Conservation (phyloP, 139 green algal species). For the Closterium sp. region DNA sequence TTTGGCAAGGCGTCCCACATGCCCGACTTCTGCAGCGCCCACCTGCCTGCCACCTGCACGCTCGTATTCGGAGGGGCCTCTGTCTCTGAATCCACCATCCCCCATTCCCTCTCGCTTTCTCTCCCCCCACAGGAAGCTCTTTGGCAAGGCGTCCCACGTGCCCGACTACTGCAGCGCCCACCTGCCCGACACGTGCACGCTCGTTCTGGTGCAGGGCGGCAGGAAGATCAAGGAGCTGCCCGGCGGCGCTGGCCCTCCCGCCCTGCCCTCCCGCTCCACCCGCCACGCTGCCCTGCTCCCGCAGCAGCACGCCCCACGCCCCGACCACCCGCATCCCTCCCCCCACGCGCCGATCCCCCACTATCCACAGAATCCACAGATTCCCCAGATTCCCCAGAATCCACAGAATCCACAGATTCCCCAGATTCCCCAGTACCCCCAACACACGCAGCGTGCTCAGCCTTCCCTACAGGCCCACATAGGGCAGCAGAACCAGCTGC, state of each 20-base stretch:
- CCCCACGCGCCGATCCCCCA: background rate
- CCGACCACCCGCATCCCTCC: too few relatives aligned
- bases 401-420: too few relatives aligned
- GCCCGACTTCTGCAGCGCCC: background rate
- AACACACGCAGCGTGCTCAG: background rate
- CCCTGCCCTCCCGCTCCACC: background rate
- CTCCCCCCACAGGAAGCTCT: background rate
- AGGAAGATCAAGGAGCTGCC: background rate
- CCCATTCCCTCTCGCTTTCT: background rate
- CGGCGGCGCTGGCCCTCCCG: background rate
- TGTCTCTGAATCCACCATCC: too few relatives aligned
- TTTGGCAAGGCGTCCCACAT: background rate
- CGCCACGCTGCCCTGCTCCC: background rate
- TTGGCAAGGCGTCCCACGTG: slow-evolving; percentile 1
- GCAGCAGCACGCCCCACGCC: background rate
- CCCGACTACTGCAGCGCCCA: slow-evolving; percentile 1
- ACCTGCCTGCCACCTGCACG: background rate
- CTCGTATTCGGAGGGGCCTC: background rate
- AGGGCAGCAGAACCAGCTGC: too few relatives aligned
- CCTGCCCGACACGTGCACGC: background rate
- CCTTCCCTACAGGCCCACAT: too few relatives aligned
- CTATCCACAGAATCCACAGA: too few relatives aligned
- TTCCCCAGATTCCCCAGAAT: too few relatives aligned
- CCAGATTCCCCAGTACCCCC: too few relatives aligned
- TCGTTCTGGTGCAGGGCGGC: background rate